phyloP scores from a whole-genome alignment of 164 flowering plant genomes.

The Houttuynia cordata region DNA sequence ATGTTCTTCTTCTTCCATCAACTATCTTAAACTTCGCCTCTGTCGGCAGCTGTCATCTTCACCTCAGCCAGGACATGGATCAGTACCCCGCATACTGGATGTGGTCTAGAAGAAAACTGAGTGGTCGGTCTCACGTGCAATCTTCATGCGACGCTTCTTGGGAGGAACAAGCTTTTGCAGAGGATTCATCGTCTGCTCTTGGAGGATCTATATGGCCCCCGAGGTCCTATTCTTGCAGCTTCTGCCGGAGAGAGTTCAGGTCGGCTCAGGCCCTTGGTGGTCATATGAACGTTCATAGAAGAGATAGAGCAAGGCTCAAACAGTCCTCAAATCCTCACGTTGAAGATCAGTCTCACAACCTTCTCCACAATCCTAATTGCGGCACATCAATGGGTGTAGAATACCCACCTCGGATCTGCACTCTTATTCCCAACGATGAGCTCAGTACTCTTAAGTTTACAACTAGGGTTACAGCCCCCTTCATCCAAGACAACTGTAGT shows the following conservation, averaged over 20 bases:
- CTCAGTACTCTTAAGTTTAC: conserved; percentile 21
- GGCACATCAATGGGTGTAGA: conserved; percentile 14
- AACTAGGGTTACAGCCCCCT: conserved; percentile 30
- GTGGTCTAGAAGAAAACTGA: conserved; percentile 1
- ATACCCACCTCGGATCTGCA: conserved; percentile 24
- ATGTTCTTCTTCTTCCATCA: not conserved
- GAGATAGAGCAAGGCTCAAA: conserved; percentile 73
- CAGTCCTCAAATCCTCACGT: conserved; percentile 24
- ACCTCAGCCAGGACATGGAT: not conserved
- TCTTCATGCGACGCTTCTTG: conserved; percentile 40
- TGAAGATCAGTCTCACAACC: conserved; percentile 18
- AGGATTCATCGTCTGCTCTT: conserved; percentile 60
- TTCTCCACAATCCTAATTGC: not conserved
- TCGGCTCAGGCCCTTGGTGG: conserved; percentile 69
- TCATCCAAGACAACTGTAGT: conserved; percentile 9
- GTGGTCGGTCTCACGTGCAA: not conserved
- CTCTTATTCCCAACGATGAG: conserved; percentile 29
- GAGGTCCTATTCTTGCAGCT: conserved; percentile 80
- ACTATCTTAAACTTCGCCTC: not conserved
- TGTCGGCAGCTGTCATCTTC: not conserved
- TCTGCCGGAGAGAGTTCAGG: conserved; percentile 73
- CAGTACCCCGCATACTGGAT: not conserved
- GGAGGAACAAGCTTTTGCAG: conserved; percentile 93
- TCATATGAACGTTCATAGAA: conserved; percentile 82
- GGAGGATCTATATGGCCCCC: conserved; percentile 93